These are phyloP conservation scores for Tuber borchii DNA, from an alignment of 495 filamentous ascomycete species.

Conservation along the genomic window DNA sequence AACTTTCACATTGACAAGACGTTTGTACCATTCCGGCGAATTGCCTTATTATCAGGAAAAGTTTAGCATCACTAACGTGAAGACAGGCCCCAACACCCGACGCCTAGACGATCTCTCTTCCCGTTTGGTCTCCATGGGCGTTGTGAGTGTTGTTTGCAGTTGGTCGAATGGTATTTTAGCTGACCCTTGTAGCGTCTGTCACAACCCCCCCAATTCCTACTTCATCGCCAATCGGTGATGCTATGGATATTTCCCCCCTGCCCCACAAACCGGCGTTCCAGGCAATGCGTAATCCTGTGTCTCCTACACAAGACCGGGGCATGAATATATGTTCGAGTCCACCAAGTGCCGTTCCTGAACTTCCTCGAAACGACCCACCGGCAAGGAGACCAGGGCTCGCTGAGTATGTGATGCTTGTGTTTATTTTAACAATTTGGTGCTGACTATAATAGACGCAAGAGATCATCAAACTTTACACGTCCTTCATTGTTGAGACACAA, in stretches of 20 bases:
- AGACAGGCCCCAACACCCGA: constrained; percentile 78
- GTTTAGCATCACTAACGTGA: constrained; percentile 10
- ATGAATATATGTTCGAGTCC: constrained; percentile 37
- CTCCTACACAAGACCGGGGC: constrained; percentile 19
- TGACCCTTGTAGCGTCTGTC: constrained; percentile 54
- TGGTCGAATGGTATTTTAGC: constrained; percentile 22
- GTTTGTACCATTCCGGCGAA: constrained; percentile 13
- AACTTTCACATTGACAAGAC: constrained; percentile 74
- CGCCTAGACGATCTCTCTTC: constrained; percentile 88
- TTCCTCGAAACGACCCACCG: constrained; percentile 31
- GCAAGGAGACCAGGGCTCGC: constrained; percentile 18
- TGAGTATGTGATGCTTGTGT: constrained; percentile 35
- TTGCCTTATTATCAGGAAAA: constrained; percentile 2
- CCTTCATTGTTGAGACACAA: constrained; percentile 37
- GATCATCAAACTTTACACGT: constrained; percentile 35
- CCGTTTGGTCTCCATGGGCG: constrained; percentile 58
- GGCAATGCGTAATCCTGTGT: constrained; percentile 19
- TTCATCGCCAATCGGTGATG: constrained; percentile 73
- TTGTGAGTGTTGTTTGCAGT: constrained; percentile 54
- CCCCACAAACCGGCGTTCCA: constrained; percentile 65
- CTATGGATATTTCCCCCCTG: constrained; percentile 91
- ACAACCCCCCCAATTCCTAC: constrained; percentile 78
- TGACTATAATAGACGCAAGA: constrained; percentile 38
- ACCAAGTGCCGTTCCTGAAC: constrained; percentile 27
- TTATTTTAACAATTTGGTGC: constrained; percentile 5